Base-by-base conservation (phyloP, 2,329 filamentous ascomycete genomes). In the Fusarium caatingaense region DNA sequence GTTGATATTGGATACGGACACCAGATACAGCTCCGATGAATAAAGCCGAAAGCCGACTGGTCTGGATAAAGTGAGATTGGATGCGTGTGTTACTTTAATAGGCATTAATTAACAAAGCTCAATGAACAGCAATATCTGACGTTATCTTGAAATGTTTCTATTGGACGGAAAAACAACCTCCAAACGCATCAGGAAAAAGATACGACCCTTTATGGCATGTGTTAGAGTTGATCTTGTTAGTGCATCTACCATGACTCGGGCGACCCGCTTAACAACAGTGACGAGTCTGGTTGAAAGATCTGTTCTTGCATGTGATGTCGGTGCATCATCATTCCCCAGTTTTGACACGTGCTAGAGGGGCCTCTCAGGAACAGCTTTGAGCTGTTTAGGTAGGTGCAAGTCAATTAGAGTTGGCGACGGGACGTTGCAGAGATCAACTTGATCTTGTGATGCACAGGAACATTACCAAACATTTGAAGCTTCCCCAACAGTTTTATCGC, bases 271-370 rank as follows among this genome's bases (percentile, higher is more conserved):
- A 71, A 57, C 68, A 72, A 32, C 25, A 6, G 50, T 62, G 53
- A 71, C 68, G 23, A 34, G 41, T 41, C 27, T 2, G 25, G 6
- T 30, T 42, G 41, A 48, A 51, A 54, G 44, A 46, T 58, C 28
- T 48, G 23, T 55, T 56, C 71, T 75, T 64, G 69, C 73, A 74
- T 74, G 73, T 74, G 73, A 74, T 66, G 63, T 60, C 25, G 53
- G 47, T 60, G 50, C 63, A 66, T 66, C 60, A 65, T 60, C 71
- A 64, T 72, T 65, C 61, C 57, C 71, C 68, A 60, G 69, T 56
- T 74, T 63, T 75, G 73, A 75, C 73, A 75, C 73, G 73, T 75
- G 73, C 73, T 75, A 64, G 64, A 49, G 37, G 58, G 48, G 60
- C 55, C 63, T 59, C 34, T 71, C 58, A 68, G 68, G 59, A 53